Evolutionary conservation across 2,329 filamentous ascomycete species (phyloP).

Genomic region (Grosmannia serpens): DNA sequence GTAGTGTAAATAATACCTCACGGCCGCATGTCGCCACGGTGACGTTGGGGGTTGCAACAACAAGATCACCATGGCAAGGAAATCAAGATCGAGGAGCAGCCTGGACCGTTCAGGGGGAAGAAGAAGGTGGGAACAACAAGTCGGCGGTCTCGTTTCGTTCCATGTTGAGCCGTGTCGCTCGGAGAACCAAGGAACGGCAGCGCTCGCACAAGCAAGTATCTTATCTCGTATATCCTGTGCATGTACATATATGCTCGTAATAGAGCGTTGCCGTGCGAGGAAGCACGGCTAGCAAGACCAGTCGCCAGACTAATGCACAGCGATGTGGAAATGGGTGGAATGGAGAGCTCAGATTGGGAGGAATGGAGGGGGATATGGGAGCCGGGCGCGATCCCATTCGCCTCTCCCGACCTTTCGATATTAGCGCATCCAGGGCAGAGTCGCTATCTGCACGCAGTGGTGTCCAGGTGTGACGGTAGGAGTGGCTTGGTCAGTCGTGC

Average conservation of each 20-base stretch:
- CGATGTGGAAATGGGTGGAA: background rate
- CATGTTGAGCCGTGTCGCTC: background rate
- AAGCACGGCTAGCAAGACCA: background rate
- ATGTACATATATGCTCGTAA: background rate
- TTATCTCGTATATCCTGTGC: too few relatives aligned
- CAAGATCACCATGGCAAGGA: background rate
- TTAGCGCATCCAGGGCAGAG: background rate
- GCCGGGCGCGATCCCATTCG: background rate
- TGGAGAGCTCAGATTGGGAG: background rate
- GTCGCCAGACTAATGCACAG: background rate
- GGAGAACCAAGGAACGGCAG: background rate
- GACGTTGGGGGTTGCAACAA: background rate
- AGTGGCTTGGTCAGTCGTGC: background rate
- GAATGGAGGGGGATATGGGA: background rate
- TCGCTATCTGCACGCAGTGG: background rate
- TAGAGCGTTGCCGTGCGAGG: background rate
- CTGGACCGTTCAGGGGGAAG: background rate
- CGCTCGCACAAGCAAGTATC: background rate
- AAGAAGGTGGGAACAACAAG: background rate
- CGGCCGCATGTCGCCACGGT: background rate
- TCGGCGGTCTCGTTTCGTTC: background rate
- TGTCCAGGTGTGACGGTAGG: background rate
- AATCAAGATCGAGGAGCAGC: background rate
- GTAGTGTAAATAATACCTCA: background rate
- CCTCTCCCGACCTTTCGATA: background rate